A percentile compares a stretch with the other conserved stretches of the same genome.
Evolutionary conservation across 108 stramenopile genomes (phyloP).

Genomic region (Fistulifera solaris): DNA sequence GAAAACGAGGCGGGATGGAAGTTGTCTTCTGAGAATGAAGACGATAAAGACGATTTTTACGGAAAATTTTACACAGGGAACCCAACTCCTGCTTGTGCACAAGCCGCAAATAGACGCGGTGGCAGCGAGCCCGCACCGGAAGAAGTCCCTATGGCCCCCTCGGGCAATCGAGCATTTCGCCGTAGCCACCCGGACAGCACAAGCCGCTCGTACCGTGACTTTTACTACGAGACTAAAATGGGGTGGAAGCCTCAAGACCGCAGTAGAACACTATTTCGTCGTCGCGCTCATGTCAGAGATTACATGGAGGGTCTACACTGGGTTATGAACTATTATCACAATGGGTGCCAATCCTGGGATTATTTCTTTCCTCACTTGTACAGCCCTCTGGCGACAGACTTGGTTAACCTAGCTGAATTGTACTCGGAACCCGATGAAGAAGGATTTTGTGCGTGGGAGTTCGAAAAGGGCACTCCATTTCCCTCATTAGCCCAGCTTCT

Average conservation of each 20-base stretch:
- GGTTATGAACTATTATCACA: constrained; percentile 93
- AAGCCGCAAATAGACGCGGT: constrained; percentile 52
- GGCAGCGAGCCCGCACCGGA: constrained; percentile 10
- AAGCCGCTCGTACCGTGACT: constrained; percentile 84
- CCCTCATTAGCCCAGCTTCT: constrained; percentile 91
- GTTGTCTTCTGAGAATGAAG: constrained; percentile 58
- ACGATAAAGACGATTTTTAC: constrained; percentile 67
- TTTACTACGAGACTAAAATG: constrained; percentile 92
- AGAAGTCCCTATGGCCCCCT: constrained; percentile 7
- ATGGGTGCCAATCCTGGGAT: constrained; percentile 91
- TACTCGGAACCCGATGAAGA: constrained; percentile 50
- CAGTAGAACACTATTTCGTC: constrained; percentile 39
- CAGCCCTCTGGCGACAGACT: constrained; percentile 88
- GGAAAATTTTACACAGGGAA: constrained; percentile 56
- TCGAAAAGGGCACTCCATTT: constrained; percentile 76
- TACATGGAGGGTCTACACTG: constrained; percentile 93
- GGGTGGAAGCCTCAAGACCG: constrained; percentile 62
- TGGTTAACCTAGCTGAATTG: constrained; percentile 79
- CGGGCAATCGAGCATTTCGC: constrained; percentile 40
- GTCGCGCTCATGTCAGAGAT: constrained; percentile 70
- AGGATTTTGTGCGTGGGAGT: constrained; percentile 57
- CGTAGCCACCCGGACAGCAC: constrained; percentile 49
- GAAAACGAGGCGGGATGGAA: constrained; percentile 88
- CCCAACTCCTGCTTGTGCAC: constrained; percentile 51
- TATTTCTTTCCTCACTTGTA: constrained; percentile 98